These are phyloP conservation scores for Vitis hybrid DNA, from an alignment of 177 flowering plant genomes.

Conservation along the genomic window DNA sequence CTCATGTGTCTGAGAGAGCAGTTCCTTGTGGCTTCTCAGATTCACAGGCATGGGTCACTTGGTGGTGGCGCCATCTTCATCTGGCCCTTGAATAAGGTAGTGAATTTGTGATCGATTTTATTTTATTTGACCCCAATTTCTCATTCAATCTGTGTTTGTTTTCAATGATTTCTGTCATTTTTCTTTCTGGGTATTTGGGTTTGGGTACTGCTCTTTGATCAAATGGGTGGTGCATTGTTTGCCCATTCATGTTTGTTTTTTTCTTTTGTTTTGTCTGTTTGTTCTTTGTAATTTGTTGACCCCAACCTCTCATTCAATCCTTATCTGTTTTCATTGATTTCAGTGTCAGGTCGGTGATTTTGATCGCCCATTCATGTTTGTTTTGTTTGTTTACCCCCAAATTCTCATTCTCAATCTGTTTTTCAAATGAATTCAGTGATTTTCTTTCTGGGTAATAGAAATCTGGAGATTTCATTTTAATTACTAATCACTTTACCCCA, in stretches of 20 bases:
- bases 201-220: too few species aligned
- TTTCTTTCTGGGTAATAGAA: neutral
- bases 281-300: too few species aligned
- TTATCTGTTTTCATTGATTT: neutral
- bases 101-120: neutral
- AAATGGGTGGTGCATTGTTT: too few species aligned
- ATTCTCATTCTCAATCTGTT: neutral
- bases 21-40: conserved; percentile 54
- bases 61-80: conserved; percentile 53
- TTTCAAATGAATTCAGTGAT: neutral
- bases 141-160: neutral
- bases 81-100: conserved; percentile 56
- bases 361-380: too few species aligned
- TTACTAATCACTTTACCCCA: too few species aligned
- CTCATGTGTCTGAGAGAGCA: conserved; percentile 43
- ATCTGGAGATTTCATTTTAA: too few species aligned
- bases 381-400: too few species aligned
- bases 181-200: too few species aligned
- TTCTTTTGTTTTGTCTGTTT: too few species aligned
- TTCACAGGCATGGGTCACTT: conserved; percentile 42
- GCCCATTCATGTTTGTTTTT: too few species aligned
- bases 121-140: too few species aligned
- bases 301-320: neutral
- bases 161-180: neutral
- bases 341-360: too few species aligned